Evolutionary conservation across 75 land plant genomes (phyloP), one percentile per base, ranked within the genome.

Genomic region (Sequoiadendron giganteum): DNA sequence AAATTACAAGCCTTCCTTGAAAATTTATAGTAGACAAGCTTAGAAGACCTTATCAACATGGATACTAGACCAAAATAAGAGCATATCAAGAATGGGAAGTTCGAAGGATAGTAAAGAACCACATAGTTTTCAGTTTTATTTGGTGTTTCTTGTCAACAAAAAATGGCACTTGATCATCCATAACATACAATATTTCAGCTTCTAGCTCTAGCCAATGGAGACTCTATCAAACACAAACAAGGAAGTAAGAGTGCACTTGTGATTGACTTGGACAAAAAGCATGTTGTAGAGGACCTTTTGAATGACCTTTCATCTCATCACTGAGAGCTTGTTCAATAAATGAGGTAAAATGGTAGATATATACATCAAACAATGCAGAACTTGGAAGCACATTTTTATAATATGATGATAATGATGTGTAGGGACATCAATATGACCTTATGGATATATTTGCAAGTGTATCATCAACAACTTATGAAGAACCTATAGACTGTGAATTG

Each of bases 111-210:
- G 86, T 18, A 80, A 77, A n/a, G 96, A 91, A 87, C 89, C 91
- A 14, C 86, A 75, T 39, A 91, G 86, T 87, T 98, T 98, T 87
- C 96, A 98, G 99, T 90, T 87, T 90, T 97, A 94, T 81, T 86
- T 98, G 88, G 90, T 92, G 75, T 93, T 92, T 84, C 96, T 98
- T 87, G 93, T 98, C 85, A 94, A 36, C 38, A 93, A 90, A 98
- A 96, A 90, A 93, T 98, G 95, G 94, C 99, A 73, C 86, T 94
- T 83, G 99, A 98, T 13, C 99, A 98, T 91, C 99, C 99, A 68
- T 97, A 96, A 87, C 99, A 98, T 89, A 95, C 96, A 52, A 90
- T 98, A 52, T 97, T 95, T 83, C 99, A 98, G 99, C 90, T 98
- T 84, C 87, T 98, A 42, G 99, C 99, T 84, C 86, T 98, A 55